A percentile compares a stretch with the other conserved stretches of the same genome.
Evolutionary conservation across 2,329 filamentous ascomycete species (phyloP).

Genomic region (Fusarium sp.): DNA sequence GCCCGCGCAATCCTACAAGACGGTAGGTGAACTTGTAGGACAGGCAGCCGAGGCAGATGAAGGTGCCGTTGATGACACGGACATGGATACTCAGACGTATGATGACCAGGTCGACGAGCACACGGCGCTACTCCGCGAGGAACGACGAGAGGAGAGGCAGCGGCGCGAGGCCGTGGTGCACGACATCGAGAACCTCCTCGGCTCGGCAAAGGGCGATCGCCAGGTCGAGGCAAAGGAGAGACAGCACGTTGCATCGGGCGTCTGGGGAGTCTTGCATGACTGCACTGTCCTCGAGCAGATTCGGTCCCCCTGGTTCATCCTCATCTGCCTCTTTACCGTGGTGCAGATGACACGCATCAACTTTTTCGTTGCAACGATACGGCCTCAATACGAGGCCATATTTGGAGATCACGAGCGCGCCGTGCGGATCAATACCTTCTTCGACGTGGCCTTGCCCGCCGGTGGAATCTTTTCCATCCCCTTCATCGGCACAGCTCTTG

Average conservation of each 20-base stretch:
- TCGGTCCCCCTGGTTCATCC: constrained; percentile 84
- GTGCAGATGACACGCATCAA: constrained; percentile 88
- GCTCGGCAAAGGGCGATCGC: constrained; percentile 72
- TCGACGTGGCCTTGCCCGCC: constrained; percentile 84
- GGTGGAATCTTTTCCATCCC: constrained; percentile 89
- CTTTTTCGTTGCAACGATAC: constrained; percentile 91
- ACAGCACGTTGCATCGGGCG: constrained; percentile 80
- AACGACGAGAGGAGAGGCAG: constrained; percentile 72
- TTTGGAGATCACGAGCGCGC: constrained; percentile 75
- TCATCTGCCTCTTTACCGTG: constrained; percentile 86
- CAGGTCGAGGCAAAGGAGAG: constrained; percentile 78
- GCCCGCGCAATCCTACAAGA: constrained; percentile 85
- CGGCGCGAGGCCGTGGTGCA: constrained; percentile 75
- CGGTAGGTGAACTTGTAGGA: constrained; percentile 84
- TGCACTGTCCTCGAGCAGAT: constrained; percentile 81
- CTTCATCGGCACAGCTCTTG: constrained; percentile 86
- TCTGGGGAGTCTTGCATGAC: constrained; percentile 90
- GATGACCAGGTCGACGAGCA: constrained; percentile 74
- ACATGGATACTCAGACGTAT: constrained; percentile 36
- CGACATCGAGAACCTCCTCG: constrained; percentile 82
- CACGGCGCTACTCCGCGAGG: constrained; percentile 68
- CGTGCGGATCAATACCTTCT: constrained; percentile 83
- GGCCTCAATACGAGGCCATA: constrained; percentile 85
- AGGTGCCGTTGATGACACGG: constrained; percentile 49
- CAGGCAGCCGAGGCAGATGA: constrained; percentile 72